A percentile compares a stretch with the other conserved stretches of the same genome.
Evolutionary conservation across 495 filamentous ascomycete species (phyloP).

Genomic region (Chaetomidium leptoderma): DNA sequence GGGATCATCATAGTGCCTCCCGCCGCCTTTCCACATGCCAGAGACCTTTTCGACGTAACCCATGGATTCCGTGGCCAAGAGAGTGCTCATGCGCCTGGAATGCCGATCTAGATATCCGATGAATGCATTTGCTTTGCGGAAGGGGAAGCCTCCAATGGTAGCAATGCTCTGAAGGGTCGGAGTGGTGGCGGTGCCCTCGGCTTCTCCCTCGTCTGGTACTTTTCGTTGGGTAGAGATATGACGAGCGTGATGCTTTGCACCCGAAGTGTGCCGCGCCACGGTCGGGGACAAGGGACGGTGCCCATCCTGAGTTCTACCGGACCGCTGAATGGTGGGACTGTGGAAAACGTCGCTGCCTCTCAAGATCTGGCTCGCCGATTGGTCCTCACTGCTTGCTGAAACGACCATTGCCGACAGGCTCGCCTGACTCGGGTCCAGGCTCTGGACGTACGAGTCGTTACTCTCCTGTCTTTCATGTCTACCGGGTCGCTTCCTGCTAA

Average conservation of each 20-base stretch:
- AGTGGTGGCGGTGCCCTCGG: conserved; percentile 37
- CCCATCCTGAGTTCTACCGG: conserved; percentile 15
- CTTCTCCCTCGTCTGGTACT: conserved; percentile 39
- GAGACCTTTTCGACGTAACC: conserved; percentile 96
- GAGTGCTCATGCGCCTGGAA: conserved; percentile 71
- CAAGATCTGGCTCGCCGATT: conserved; percentile 87
- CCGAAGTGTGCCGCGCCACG: conserved; percentile 18
- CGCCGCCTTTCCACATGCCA: conserved; percentile 92
- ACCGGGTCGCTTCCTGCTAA: conserved; percentile 39
- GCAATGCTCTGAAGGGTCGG: conserved; percentile 67
- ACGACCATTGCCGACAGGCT: conserved; percentile 61
- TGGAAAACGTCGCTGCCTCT: conserved; percentile 83
- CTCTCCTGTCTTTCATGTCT: conserved; percentile 56
- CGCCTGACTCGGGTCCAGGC: conserved; percentile 55
- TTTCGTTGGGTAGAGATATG: conserved; percentile 36
- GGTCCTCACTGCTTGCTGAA: conserved; percentile 72
- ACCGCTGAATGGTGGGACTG: conserved; percentile 64
- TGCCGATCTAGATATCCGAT: conserved; percentile 76
- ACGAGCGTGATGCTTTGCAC: conserved; percentile 13
- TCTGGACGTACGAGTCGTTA: conserved; percentile 75
- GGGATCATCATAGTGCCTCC: conserved; percentile 79
- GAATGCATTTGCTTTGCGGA: conserved; percentile 81
- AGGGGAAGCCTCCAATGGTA: conserved; percentile 70
- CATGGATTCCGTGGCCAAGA: conserved; percentile 91
- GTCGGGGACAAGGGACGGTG: conserved; percentile 10